phyloP scores from a whole-genome alignment of 148 eudicot species.

The Fagopyrum homotropicum region DNA sequence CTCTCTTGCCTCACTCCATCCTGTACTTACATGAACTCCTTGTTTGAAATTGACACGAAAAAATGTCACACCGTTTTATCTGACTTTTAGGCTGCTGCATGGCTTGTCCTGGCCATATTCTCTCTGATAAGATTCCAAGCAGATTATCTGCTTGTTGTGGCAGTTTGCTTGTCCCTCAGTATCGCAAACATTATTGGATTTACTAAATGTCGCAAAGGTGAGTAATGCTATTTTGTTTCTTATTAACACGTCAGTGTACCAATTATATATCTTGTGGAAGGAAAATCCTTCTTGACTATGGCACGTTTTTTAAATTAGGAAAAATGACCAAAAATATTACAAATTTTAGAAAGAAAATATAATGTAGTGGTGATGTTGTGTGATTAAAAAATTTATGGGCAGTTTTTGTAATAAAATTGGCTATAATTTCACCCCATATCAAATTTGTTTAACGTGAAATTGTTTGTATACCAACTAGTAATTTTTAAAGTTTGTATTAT shows the following conservation, averaged over 20 bases:
- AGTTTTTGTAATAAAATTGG: no score
- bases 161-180: slow-evolving; percentile 92
- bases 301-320: neutral
- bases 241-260: neutral
- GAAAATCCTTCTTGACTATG: neutral
- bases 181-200: slow-evolving; percentile 90
- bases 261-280: neutral
- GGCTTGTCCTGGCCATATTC: slow-evolving; percentile 80
- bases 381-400: no score
- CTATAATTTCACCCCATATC: no score
- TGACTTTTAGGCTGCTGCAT: slow-evolving; percentile 61
- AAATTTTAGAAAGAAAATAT: no score
- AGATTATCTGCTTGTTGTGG: slow-evolving; percentile 90
- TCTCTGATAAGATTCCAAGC: slow-evolving; percentile 95
- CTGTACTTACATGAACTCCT: neutral
- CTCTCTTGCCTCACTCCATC: neutral
- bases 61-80: slow-evolving; percentile 9
- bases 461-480: no score
- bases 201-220: slow-evolving; percentile 95
- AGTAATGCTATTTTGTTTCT: neutral
- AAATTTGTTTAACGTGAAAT: no score
- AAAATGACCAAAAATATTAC: no score
- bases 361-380: no score
- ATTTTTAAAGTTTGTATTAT: no score
- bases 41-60: neutral